A percentile compares a stretch with the other conserved stretches of the same genome.
These are phyloP conservation scores for Penicillium simplicissimum DNA, from an alignment of 495 filamentous ascomycete species.

Conservation along the genomic window DNA sequence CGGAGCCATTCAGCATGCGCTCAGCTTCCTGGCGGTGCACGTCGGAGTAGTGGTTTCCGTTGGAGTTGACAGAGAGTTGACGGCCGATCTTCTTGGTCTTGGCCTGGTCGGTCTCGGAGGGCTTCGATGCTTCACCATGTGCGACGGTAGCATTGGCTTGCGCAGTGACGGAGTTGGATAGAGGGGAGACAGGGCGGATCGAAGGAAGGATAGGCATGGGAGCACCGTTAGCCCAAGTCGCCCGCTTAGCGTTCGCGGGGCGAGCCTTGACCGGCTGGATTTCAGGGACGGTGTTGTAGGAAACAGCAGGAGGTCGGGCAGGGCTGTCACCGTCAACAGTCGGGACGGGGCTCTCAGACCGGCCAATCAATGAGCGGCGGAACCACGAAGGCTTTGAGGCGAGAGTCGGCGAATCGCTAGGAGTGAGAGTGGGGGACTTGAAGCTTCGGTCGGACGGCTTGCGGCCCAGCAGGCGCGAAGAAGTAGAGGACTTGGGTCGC, in stretches of 20 bases:
- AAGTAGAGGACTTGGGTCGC: slow-evolving; percentile 85
- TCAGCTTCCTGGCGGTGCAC: slow-evolving; percentile 89
- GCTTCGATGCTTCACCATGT: slow-evolving; percentile 29
- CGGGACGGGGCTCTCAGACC: slow-evolving; percentile 59
- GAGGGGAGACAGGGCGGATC: slow-evolving; percentile 89
- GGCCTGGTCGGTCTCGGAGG: slow-evolving; percentile 40
- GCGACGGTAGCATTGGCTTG: slow-evolving; percentile 62
- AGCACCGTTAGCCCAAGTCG: slow-evolving; percentile 87
- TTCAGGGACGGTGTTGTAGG: slow-evolving; percentile 55
- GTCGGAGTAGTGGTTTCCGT: slow-evolving; percentile 85
- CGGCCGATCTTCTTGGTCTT: slow-evolving; percentile 92
- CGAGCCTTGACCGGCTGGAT: slow-evolving; percentile 55
- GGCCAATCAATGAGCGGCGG: slow-evolving; percentile 82
- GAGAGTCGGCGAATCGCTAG: slow-evolving; percentile 64
- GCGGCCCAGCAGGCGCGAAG: slow-evolving; percentile 71
- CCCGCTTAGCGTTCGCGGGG: slow-evolving; percentile 67
- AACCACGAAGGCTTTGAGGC: slow-evolving; percentile 93
- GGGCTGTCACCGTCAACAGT: slow-evolving; percentile 36
- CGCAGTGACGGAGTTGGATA: slow-evolving; percentile 89
- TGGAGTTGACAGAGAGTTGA: slow-evolving; percentile 94
- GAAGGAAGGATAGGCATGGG: slow-evolving; percentile 98
- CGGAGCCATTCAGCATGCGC: slow-evolving; percentile 81
- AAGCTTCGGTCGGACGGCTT: slow-evolving; percentile 81
- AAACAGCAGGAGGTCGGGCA: slow-evolving; percentile 47
- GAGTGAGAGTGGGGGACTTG: slow-evolving; percentile 61